Base-by-base conservation (phyloP, 768 basidiomycete species). In the Tulasnella calospora region DNA sequence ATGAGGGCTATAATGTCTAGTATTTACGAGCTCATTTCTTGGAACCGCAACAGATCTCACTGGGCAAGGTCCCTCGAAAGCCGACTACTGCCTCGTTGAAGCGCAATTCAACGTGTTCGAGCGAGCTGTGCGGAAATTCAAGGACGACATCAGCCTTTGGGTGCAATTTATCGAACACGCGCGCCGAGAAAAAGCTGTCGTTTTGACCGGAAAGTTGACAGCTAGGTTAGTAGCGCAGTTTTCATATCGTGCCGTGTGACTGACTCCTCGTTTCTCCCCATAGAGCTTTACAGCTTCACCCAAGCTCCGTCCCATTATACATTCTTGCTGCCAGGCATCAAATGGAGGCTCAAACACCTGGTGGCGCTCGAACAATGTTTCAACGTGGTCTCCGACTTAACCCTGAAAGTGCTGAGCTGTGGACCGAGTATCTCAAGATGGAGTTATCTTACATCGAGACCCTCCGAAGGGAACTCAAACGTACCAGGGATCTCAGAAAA, bases 101-200 rank as follows among this genome's bases (percentile, higher is more conserved):
- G 85, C 95, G 81, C 92, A 95, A 82, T 92, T 94, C 83, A 92
- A 94, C 80, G 94, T 97, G 78, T 95, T 97, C 81, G 94, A 97
- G 83, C 90, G 96, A 27, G 96, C 94, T 1, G 87, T 96, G 30
- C 91, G 89, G 83, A 93, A 92, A 82, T 98, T 98, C 89, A 94
- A 94, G 81, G 88, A 88, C 13, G 96, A 98, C 83, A 87, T 97
- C 7, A 90, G 88, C 4, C 87, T 96, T 12, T 98, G 96, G 96
- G 86, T 93, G 71, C 92, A 96, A 80, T 98, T 97, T 82, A 90
- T 96, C 71, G 88, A 94, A 78, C 88, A 94, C 30, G 95, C 95
- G 0, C 92, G 94, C 83, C 87, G 89, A 70, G 91, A 94, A 82
- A 90, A 90, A 0, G 95, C 95, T 69, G 87, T 89, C 21, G 89